Evolutionary conservation across 2,329 filamentous ascomycete genomes (phyloP), one percentile per base, ranked within the genome.

Genomic region (Penicillium sp.): DNA sequence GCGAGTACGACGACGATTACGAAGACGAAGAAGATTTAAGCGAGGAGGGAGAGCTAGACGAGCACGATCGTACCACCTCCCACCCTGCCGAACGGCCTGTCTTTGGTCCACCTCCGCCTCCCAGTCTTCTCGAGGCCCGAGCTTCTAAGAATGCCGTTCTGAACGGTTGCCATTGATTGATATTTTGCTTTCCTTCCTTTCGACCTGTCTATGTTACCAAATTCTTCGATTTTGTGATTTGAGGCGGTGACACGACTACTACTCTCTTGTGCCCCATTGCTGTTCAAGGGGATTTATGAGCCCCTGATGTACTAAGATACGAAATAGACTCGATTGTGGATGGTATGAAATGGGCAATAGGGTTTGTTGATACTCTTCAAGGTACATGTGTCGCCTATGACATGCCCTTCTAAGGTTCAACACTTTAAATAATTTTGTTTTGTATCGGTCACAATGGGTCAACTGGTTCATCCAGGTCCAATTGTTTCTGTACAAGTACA

Each of bases 21-120:
- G 86, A 89, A 65, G 84, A 84, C 27, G 83, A 85, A 57, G 82
- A 82, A 46, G 85, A 81, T 8, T 83, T 84, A 45, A 86, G 84
- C 59, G 85, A 81, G 53, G 85, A 78, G 31, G 76, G 85, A 67
- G 78, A 74, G 69, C 70, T 73, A 62, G 80, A 70, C 61, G 75
- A 61, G 29, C 57, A 65, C 31, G 67, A 68, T 22, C 64, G 57
- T 31, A 61, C 65, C 29, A 58, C 68, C 49, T 65, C 67, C 48
- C 68, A 66, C n/a, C 61, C 68, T 41, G 63, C 69, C 56, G 71
- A 79, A 79, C 39, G 45, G 10, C 52, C 52, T 29, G 52, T 53
- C 9, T 53, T 53, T 53, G 52, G 52, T n/a, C 52, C 52, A 10
- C 52, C 52, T 21, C 52, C 52, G 33, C 52, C 52, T 31, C 52